A percentile compares a stretch with the other conserved stretches of the same genome.
Evolutionary conservation across 2,329 filamentous ascomycete species (phyloP).

Genomic region (Fusarium vanettenii): DNA sequence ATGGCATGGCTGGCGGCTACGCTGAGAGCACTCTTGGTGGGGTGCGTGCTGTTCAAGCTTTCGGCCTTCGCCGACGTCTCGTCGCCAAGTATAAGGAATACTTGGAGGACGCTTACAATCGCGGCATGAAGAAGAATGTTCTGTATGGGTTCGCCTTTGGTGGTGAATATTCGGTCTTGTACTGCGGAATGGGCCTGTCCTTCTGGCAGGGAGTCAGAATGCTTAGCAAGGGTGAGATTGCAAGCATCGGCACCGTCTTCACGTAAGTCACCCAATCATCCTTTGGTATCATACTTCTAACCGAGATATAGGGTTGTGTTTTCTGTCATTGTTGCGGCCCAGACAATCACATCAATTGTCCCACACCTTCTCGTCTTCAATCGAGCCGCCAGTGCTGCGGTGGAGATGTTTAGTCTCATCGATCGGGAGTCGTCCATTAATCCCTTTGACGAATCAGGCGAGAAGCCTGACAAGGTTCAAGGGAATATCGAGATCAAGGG

Average conservation of each 20-base stretch:
- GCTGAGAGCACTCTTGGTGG: slow-evolving; percentile 49
- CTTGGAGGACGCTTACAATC: slow-evolving; percentile 45
- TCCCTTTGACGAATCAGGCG: slow-evolving; percentile 46
- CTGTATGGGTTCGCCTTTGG: not conserved
- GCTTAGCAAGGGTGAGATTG: slow-evolving; percentile 48
- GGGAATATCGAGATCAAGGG: slow-evolving; percentile 50
- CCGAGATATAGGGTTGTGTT: slow-evolving; percentile 49
- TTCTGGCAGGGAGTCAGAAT: slow-evolving; percentile 57
- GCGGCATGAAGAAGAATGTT: not conserved
- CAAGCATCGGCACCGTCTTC: slow-evolving; percentile 40
- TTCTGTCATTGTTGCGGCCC: slow-evolving; percentile 50
- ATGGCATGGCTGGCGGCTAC: slow-evolving; percentile 45
- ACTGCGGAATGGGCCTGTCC: slow-evolving; percentile 51
- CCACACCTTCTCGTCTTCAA: slow-evolving; percentile 49
- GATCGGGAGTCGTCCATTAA: slow-evolving; percentile 49
- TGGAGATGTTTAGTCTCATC: slow-evolving; percentile 41
- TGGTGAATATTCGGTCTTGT: slow-evolving; percentile 45
- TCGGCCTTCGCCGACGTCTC: slow-evolving; percentile 50
- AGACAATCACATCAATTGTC: slow-evolving; percentile 46
- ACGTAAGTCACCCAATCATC: not conserved
- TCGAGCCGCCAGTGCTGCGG: slow-evolving; percentile 46
- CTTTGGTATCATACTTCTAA: not conserved
- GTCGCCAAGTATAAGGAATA: slow-evolving; percentile 49
- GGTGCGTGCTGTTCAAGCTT: slow-evolving; percentile 53
- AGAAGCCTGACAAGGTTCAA: slow-evolving; percentile 32